Evolutionary conservation across 2,329 filamentous ascomycete species (phyloP).

Genomic region (Cadophora malorum): DNA sequence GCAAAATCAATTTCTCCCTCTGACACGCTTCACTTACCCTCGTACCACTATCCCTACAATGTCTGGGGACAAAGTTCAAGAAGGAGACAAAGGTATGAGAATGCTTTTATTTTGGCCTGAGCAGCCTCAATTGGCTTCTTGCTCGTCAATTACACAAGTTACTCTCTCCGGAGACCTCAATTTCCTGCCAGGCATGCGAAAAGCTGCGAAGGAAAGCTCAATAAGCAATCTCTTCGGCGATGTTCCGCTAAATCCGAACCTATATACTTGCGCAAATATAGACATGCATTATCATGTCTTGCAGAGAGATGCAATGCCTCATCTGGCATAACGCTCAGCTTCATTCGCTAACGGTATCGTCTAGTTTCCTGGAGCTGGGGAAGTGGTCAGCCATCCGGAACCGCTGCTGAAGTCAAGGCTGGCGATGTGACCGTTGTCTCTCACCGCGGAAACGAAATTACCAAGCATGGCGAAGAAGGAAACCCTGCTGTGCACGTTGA

Average conservation of each 20-base stretch:
- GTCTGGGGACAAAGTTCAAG: conserved; percentile 54
- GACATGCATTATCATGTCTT: background rate
- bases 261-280: background rate
- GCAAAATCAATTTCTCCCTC: conserved; percentile 9
- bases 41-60: conserved; percentile 46
- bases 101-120: conserved; percentile 9
- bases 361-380: conserved; percentile 70
- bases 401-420: conserved; percentile 62
- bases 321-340: background rate
- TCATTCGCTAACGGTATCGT: conserved; percentile 18
- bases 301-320: background rate
- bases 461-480: conserved; percentile 64
- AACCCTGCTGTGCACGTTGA: conserved; percentile 67
- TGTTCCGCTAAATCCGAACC: conserved; percentile 3
- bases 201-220: background rate
- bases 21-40: conserved; percentile 27
- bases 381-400: conserved; percentile 60
- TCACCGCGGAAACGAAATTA: conserved; percentile 67
- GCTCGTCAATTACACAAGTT: background rate
- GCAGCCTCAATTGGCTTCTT: conserved; percentile 13
- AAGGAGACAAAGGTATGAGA: conserved; percentile 56
- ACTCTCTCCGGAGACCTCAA: background rate
- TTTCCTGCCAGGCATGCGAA: background rate
- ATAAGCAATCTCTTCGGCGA: background rate
- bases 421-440: conserved; percentile 67